phyloP scores from a whole-genome alignment of 805 yeast genomes.

The Naumovozyma dairenensis region DNA sequence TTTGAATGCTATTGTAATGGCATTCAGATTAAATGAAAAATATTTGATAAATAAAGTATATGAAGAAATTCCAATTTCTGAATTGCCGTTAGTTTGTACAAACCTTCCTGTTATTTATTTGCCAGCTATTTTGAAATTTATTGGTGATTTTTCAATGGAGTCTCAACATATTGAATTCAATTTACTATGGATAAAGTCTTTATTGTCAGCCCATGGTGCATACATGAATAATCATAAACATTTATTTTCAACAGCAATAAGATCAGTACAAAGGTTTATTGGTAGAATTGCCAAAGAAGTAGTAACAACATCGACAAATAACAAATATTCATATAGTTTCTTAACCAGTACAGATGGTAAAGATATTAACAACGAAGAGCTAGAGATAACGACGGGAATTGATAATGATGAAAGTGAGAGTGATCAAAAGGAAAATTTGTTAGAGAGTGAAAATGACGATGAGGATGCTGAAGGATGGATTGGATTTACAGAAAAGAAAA shows the following conservation, averaged over 20 bases:
- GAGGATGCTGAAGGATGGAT: conserved; percentile 33
- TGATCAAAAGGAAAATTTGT: conserved; percentile 17
- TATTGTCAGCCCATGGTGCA: conserved; percentile 67
- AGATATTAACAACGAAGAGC: conserved; percentile 21
- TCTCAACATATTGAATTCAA: conserved; percentile 81
- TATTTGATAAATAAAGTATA: conserved; percentile 63
- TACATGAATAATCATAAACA: conserved; percentile 55
- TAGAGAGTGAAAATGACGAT: conserved; percentile 24
- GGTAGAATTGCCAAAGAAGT: conserved; percentile 67
- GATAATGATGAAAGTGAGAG: conserved; percentile 25
- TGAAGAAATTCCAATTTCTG: conserved; percentile 62
- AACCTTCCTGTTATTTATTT: conserved; percentile 73
- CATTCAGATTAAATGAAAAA: conserved; percentile 81
- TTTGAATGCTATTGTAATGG: conserved; percentile 77
- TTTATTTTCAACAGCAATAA: conserved; percentile 51
- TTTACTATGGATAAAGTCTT: conserved; percentile 65
- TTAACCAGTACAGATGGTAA: conserved; percentile 31
- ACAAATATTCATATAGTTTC: conserved; percentile 46
- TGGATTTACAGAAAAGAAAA: conserved; percentile 24
- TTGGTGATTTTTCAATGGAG: conserved; percentile 57
- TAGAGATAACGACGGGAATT: conserved; percentile 22
- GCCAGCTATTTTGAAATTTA: conserved; percentile 52
- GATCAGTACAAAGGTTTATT: conserved; percentile 67
- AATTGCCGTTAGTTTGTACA: conserved; percentile 55
- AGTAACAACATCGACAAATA: conserved; percentile 42